These are phyloP conservation scores for Blastomyces emzantsi DNA, from an alignment of 2,329 filamentous ascomycete species.

Conservation along the genomic window DNA sequence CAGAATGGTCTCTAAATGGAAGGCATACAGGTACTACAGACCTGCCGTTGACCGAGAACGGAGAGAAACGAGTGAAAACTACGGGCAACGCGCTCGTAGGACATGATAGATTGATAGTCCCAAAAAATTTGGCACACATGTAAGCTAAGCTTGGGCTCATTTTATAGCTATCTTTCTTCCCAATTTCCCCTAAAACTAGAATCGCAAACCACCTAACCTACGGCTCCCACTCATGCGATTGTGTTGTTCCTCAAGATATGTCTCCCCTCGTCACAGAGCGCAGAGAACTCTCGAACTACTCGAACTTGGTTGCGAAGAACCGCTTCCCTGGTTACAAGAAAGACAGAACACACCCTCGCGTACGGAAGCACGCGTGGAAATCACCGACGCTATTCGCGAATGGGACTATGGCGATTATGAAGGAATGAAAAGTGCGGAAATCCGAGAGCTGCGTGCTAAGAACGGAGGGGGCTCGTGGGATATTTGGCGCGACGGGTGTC, in stretches of 20 bases:
- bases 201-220: background rate
- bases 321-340: constrained; percentile 57
- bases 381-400: constrained; percentile 66
- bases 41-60: constrained; percentile 72
- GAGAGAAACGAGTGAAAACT: constrained; percentile 63
- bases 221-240: background rate
- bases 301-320: constrained; percentile 58
- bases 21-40: constrained; percentile 80
- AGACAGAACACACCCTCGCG: constrained; percentile 28
- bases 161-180: background rate
- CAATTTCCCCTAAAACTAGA: background rate
- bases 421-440: constrained; percentile 64
- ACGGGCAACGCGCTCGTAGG: constrained; percentile 81
- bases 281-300: constrained; percentile 87
- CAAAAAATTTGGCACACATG: constrained; percentile 73
- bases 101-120: constrained; percentile 73
- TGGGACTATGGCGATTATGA: constrained; percentile 89
- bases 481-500: constrained; percentile 85
- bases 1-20: constrained; percentile 85
- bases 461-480: constrained; percentile 58
- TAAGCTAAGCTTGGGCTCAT: constrained; percentile 35
- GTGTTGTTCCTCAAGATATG: constrained; percentile 47
- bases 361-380: constrained; percentile 54
- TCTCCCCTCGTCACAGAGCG: constrained; percentile 75
- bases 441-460: constrained; percentile 49